Percentiles rank a stretch among this genome's conserved stretches.
phyloP scores from a whole-genome alignment of 495 filamentous ascomycete species.

The Penicillium tannophilum region DNA sequence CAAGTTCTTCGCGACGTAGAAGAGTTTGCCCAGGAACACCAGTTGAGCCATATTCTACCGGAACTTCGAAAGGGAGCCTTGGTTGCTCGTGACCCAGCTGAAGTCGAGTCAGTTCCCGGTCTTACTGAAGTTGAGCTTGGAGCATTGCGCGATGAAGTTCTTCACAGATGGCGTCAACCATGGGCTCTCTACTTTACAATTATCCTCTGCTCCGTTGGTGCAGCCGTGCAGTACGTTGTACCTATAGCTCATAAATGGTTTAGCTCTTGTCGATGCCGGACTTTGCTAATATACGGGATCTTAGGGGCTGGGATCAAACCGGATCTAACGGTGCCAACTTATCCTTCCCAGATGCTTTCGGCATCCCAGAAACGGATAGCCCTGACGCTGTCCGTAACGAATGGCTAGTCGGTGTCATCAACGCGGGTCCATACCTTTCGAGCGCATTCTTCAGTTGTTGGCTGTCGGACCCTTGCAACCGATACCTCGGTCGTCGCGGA shows the following conservation, averaged over 20 bases:
- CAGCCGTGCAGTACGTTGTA: constrained; percentile 56
- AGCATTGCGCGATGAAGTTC: constrained; percentile 57
- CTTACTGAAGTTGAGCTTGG: constrained; percentile 55
- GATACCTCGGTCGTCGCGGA: constrained; percentile 57
- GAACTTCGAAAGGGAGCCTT: constrained; percentile 63
- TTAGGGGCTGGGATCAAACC: constrained; percentile 66
- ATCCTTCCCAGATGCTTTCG: constrained; percentile 61
- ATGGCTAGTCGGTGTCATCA: constrained; percentile 66
- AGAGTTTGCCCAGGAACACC: constrained; percentile 53
- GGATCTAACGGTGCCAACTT: constrained; percentile 72
- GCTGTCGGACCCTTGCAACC: constrained; percentile 62
- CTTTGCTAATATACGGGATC: not conserved
- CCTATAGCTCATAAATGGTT: too few relatives aligned
- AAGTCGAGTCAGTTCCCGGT: constrained; percentile 57
- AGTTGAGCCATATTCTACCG: constrained; percentile 49
- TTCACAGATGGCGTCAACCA: constrained; percentile 68
- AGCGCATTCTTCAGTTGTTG: constrained; percentile 56
- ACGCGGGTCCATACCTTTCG: constrained; percentile 50
- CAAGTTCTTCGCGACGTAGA: constrained; percentile 58
- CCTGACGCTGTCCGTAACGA: constrained; percentile 38
- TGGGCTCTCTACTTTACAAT: constrained; percentile 68
- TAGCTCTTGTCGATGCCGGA: too few relatives aligned
- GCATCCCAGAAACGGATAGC: constrained; percentile 46
- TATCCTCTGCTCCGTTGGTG: constrained; percentile 68
- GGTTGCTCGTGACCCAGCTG: constrained; percentile 61